Evolutionary conservation across 176 grass and related monocot genomes (phyloP), one percentile per base, ranked within the genome.

Genomic region (Zoysia pacifica): DNA sequence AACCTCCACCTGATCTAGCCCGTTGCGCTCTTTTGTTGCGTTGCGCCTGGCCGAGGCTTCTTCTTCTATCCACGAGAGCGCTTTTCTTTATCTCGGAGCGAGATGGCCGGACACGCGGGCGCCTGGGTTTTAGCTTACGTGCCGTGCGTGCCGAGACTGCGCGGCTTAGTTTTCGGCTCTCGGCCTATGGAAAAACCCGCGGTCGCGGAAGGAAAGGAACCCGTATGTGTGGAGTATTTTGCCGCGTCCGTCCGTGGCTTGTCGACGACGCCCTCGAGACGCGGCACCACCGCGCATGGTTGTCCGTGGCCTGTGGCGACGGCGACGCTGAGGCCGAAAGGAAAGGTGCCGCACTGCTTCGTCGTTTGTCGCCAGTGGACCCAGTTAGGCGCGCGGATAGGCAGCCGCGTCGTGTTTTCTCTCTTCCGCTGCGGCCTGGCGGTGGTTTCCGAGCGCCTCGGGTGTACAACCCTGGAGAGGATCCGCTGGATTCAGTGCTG

Each of bases 41-140:
- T 85, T 73, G 82, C 87, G 70, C 65, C 77, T 85, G 76, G 82
- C 77, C 77, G 82, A 85, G 56, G 68, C 66, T 48, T 28, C 28
- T 28, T 28, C 28, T 28, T 18, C 39, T 7, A n/a, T 45, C 28
- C 28, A 28, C 28, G 28, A 28, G 28, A 0, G 28, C 28, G 28
- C 28, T 28, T 28, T n/a, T 28, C 28, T 28, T 28, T 28, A 28
- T 28, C 28, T 28, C 28, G 28, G 28, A 28, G 28, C 28, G 28
- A 28, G 28, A 28, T 0, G 28, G 28, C 28, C 28, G 28, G 28
- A 28, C 28, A 28, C 28, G 28, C 28, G 28, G 28, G 28, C 28
- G 28, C 28, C 28, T 28, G 28, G 28, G 28, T 28, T 28, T 28
- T 28, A 28, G 28, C 28, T 28, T 28, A 28, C 28, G 28, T 28